phyloP scores from a whole-genome alignment of 768 basidiomycete species.

The Calocybe cyanea region DNA sequence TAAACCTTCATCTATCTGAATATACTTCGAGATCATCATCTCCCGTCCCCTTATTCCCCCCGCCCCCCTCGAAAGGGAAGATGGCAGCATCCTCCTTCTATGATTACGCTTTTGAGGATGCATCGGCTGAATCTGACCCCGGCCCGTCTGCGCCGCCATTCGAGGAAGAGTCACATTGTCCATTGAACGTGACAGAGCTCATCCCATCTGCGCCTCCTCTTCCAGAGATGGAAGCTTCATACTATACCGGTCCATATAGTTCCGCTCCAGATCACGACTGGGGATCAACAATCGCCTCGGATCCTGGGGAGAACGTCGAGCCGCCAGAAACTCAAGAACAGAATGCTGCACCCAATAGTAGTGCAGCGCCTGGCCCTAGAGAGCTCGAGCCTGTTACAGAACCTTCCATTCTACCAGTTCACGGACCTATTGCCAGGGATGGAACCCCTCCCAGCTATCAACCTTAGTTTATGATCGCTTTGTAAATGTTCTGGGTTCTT shows the following conservation, averaged over 20 bases:
- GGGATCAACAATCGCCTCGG: background rate
- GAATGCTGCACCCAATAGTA: conserved; percentile 6
- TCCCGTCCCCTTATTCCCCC: conserved; percentile 35
- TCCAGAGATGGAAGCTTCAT: conserved; percentile 9
- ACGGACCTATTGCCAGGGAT: conserved; percentile 19
- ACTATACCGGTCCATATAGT: conserved; percentile 10
- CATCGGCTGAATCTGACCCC: conserved; percentile 27
- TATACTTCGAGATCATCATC: conserved; percentile 12
- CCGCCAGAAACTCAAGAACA: conserved; percentile 2
- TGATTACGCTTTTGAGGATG: conserved; percentile 37
- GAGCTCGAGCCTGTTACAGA: conserved; percentile 1
- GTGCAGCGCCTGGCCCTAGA: background rate
- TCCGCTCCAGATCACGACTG: conserved; percentile 11
- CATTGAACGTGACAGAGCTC: conserved; percentile 25
- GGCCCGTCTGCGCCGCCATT: conserved; percentile 45
- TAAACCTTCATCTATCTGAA: conserved; percentile 9
- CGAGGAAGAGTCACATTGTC: conserved; percentile 35
- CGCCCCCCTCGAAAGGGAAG: conserved; percentile 41
- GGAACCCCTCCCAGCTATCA: conserved; percentile 19
- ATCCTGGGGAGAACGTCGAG: background rate
- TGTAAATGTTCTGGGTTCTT: conserved; percentile 9
- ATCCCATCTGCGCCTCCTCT: conserved; percentile 43
- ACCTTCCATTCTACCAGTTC: conserved; percentile 5
- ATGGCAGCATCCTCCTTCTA: conserved; percentile 36
- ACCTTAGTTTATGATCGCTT: conserved; percentile 10